A percentile compares a stretch with the other conserved stretches of the same genome.
Conservation (phyloP, 2,329 filamentous ascomycete species). For the Akanthomyces muscarius region DNA sequence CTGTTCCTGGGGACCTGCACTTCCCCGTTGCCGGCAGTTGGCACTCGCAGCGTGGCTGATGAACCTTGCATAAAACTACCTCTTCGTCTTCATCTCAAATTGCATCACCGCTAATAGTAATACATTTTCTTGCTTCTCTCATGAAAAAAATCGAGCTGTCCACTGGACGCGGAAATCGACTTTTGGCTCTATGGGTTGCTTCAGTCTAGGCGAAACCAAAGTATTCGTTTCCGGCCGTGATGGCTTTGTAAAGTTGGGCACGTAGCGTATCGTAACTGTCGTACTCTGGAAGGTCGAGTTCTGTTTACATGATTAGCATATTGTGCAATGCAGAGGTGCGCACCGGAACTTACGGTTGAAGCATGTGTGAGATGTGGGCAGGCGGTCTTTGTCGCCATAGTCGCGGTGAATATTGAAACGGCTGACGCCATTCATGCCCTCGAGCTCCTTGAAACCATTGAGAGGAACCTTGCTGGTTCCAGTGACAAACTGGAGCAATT, state of each 20-base stretch:
- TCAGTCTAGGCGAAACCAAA: slow-evolving; percentile 82
- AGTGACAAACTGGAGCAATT: slow-evolving; percentile 95
- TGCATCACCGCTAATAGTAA: background rate
- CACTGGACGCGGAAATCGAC: background rate
- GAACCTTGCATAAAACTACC: background rate
- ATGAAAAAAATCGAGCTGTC: background rate
- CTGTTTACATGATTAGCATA: slow-evolving; percentile 48
- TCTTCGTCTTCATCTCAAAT: background rate
- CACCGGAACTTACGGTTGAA: slow-evolving; percentile 84
- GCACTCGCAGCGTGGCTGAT: background rate
- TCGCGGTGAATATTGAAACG: slow-evolving; percentile 99
- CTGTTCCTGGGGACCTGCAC: slow-evolving; percentile 22
- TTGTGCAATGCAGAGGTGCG: background rate
- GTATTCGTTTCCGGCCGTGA: slow-evolving; percentile 95
- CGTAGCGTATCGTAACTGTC: slow-evolving; percentile 91
- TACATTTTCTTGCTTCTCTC: background rate
- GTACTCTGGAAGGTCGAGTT: slow-evolving; percentile 97
- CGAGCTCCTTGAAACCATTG: slow-evolving; percentile 97
- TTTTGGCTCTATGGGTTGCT: background rate
- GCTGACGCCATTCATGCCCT: slow-evolving; percentile 98
- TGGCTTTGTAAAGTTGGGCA: slow-evolving; percentile 85
- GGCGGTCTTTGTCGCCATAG: slow-evolving; percentile 91
- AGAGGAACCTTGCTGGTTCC: slow-evolving; percentile 97
- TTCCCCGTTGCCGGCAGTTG: slow-evolving; percentile 51
- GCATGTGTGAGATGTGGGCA: slow-evolving; percentile 96